Evolutionary conservation across 75 land plant genomes (phyloP), one percentile per base, ranked within the genome.

Genomic region (Cunninghamia lanceolata): DNA sequence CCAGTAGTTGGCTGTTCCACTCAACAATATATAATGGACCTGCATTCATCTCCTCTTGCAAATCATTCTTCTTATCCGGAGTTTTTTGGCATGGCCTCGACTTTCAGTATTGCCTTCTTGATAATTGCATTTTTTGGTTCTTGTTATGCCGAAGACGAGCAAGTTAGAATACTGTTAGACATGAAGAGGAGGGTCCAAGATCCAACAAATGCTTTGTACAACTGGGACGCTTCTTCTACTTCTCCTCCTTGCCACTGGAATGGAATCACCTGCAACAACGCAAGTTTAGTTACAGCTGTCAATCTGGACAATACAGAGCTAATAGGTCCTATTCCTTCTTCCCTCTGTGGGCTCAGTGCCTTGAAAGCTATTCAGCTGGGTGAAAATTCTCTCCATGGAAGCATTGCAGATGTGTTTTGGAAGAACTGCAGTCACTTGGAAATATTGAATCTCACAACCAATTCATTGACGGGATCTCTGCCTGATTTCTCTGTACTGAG

Each of bases 361-460:
- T 90, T 96, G 83, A 82, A 82, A 66, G 91, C 84, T 84, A 89
- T 96, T 54, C 71, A 92, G 35, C 84, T 95, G 36, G 90, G 91
- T 0, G 79, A 74, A 86, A 96, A 96, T 71, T 70, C n/a, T 39
- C 83, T 96, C 56, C 47, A 73, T 14, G 96, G 95, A 4, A 25
- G 38, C 16, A 38, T 93, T 82, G 36, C 82, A 10, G 78, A 81
- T 3, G 47, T 93, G 47, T 66, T 83, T 2, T 84, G 70, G 9
- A 88, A 84, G 19, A 36, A 47, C 13, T 95, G 95, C 82, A 78
- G 79, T 36, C 70, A 56, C 11, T 82, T 96, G 40, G 86, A 87
- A 56, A 82, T 89, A 63, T 88, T 96, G 79, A 91, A 93, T 70
- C 89, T 96, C 59, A 88, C 89, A 36, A 86, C 84, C 92, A 96